Conservation (phyloP, 2,329 filamentous ascomycete genomes). For the Ophiostoma triangulosporum region DNA sequence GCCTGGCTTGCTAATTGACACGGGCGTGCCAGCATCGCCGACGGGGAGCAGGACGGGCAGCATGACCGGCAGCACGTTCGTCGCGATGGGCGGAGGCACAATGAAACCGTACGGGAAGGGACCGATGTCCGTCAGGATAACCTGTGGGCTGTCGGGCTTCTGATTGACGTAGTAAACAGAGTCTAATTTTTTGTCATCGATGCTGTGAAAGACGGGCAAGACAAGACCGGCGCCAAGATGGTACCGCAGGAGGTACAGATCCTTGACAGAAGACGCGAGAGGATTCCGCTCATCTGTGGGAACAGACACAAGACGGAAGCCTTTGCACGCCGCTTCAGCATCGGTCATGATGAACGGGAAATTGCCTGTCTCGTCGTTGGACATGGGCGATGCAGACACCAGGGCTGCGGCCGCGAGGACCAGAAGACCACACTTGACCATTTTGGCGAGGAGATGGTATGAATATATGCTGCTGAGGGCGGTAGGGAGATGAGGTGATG, state of each 20-base stretch:
- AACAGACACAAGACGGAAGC: neutral
- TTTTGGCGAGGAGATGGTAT: too few relatives aligned
- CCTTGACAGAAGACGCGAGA: neutral
- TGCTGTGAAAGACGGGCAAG: constrained; percentile 23
- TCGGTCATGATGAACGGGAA: neutral
- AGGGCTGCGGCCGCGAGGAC: neutral
- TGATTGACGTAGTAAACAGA: constrained; percentile 36
- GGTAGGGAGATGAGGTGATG: too few relatives aligned
- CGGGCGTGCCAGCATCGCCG: constrained; percentile 14
- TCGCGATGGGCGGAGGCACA: constrained; percentile 13
- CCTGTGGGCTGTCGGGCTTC: constrained; percentile 20
- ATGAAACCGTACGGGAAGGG: constrained; percentile 25
- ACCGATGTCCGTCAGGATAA: constrained; percentile 28
- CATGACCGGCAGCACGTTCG: neutral
- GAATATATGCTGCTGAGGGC: too few relatives aligned
- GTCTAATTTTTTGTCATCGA: constrained; percentile 11
- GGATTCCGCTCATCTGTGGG: neutral
- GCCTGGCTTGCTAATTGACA: constrained; percentile 9
- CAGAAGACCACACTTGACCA: neutral
- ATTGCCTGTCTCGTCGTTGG: neutral
- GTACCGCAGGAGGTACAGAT: constrained; percentile 15
- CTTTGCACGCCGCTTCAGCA: neutral
- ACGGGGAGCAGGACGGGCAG: constrained; percentile 14
- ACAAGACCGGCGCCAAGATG: constrained; percentile 30
- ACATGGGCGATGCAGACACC: neutral